These are phyloP conservation scores for Leucogyrophana mollusca DNA, from an alignment of 768 basidiomycete species.

Conservation along the genomic window DNA sequence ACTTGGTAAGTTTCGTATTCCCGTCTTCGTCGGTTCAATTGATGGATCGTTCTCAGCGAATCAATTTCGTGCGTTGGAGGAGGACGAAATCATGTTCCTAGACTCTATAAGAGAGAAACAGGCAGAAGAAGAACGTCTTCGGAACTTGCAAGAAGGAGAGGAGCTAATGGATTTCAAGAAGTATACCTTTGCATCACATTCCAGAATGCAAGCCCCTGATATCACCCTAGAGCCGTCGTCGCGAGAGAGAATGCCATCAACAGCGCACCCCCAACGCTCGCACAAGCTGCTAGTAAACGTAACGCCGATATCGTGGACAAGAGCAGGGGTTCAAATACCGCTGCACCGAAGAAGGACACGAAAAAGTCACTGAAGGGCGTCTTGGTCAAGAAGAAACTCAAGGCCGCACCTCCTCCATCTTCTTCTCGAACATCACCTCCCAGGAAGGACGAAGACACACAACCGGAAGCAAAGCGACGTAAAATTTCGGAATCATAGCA, in stretches of 20 bases:
- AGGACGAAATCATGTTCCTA: slow-evolving; percentile 88
- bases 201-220: slow-evolving; percentile 9
- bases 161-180: slow-evolving; percentile 78
- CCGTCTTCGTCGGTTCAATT: neutral
- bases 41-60: slow-evolving; percentile 51
- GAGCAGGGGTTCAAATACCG: slow-evolving; percentile 24
- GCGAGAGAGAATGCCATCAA: slow-evolving; percentile 57
- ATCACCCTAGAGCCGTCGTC: slow-evolving; percentile 57
- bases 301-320: slow-evolving; percentile 19
- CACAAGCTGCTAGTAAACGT: slow-evolving; percentile 30
- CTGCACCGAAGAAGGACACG: slow-evolving; percentile 54
- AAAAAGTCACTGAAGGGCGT: slow-evolving; percentile 78
- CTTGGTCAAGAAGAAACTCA: slow-evolving; percentile 74
- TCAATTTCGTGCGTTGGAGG: slow-evolving; percentile 86
- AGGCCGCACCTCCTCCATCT: slow-evolving; percentile 28
- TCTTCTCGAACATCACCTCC: slow-evolving; percentile 15
- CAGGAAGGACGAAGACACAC: slow-evolving; percentile 17
- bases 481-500: slow-evolving; percentile 41
- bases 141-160: slow-evolving; percentile 73
- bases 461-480: slow-evolving; percentile 57
- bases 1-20: slow-evolving; percentile 41
- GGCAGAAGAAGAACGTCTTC: slow-evolving; percentile 71
- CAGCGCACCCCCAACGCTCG: slow-evolving; percentile 33
- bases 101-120: slow-evolving; percentile 79
- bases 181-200: slow-evolving; percentile 38